Percentiles rank a stretch among this genome's conserved stretches.
Conservation (phyloP, 305 asterid genomes). For the Solanum hybrid region DNA sequence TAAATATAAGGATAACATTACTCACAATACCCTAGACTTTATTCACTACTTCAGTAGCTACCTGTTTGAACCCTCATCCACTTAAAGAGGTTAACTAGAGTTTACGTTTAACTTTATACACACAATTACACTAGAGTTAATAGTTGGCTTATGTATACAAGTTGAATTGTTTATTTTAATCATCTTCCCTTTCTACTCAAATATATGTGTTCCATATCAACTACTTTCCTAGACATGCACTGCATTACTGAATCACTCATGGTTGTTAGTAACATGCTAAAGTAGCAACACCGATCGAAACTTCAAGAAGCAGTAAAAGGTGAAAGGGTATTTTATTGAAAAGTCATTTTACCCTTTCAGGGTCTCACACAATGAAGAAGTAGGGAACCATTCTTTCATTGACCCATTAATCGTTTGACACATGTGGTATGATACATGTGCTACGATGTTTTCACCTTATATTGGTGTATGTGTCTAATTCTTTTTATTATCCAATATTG, state of each 20-base stretch:
- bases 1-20: background rate
- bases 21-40: background rate
- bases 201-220: background rate
- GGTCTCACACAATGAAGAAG: too few relatives aligned
- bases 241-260: background rate
- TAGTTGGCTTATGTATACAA: background rate
- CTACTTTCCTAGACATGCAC: background rate
- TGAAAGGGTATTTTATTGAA: background rate
- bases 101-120: background rate
- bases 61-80: background rate
- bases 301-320: background rate
- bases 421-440: background rate
- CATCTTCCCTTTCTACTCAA: background rate
- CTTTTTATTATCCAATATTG: too few relatives aligned
- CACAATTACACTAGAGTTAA: background rate
- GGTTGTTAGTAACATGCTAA: background rate
- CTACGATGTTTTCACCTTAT: background rate
- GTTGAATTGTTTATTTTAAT: too few relatives aligned
- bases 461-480: background rate
- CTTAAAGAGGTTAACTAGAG: background rate
- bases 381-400: too few relatives aligned
- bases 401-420: background rate
- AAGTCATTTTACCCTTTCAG: too few relatives aligned
- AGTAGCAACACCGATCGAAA: background rate
- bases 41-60: background rate